phyloP scores from a whole-genome alignment of 176 grass and related monocot genomes.

The Oryza meyeriana region DNA sequence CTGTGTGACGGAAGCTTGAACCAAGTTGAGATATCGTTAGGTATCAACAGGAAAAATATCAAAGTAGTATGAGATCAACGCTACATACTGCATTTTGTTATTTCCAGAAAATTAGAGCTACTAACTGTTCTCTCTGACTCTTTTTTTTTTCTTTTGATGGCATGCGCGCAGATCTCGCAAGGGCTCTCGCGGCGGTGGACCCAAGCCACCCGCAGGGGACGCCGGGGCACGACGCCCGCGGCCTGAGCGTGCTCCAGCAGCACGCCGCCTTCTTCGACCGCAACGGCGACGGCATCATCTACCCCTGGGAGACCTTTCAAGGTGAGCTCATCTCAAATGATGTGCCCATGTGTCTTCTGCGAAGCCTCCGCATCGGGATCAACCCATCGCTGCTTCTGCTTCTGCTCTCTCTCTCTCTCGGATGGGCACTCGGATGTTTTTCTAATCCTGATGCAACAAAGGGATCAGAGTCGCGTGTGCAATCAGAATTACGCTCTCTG shows the following conservation, averaged over 20 bases:
- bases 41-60: too few relatives aligned
- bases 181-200: slow-evolving; percentile 55
- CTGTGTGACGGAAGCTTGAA: too few relatives aligned
- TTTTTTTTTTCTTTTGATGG: too few relatives aligned
- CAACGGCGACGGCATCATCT: slow-evolving; percentile 56
- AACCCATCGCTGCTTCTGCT: not conserved
- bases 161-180: slow-evolving; percentile 43
- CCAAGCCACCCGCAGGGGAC: slow-evolving; percentile 55
- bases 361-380: not conserved
- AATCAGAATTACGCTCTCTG: not conserved
- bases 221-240: slow-evolving; percentile 28
- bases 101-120: too few relatives aligned
- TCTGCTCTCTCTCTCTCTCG: not conserved
- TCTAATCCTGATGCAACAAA: not conserved
- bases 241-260: slow-evolving; percentile 66
- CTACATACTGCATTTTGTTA: too few relatives aligned
- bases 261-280: slow-evolving; percentile 71
- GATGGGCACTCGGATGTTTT: not conserved
- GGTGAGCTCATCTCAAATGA: slow-evolving; percentile 1
- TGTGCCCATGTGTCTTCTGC: too few relatives aligned
- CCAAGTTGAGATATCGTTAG: too few relatives aligned
- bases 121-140: too few relatives aligned
- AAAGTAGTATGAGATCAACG: too few relatives aligned
- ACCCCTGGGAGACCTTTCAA: slow-evolving; percentile 69
- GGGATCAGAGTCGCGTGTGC: not conserved